Evolutionary conservation across 139 green algal species (phyloP).

Genomic region (Tetraselmis striata): DNA sequence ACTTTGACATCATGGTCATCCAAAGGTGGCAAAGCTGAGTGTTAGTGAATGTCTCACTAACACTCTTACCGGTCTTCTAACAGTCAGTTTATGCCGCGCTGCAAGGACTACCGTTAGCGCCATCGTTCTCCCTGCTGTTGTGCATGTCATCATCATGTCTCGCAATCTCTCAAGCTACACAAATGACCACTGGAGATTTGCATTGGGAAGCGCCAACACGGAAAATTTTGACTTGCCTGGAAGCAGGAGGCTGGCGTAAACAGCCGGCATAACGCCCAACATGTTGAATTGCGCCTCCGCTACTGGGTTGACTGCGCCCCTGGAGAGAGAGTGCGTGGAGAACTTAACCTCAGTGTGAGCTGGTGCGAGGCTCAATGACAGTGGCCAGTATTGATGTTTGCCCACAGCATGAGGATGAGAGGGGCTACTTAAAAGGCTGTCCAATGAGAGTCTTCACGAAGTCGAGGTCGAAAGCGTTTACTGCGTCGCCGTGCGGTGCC

Average conservation of each 20-base stretch:
- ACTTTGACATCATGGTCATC: background rate
- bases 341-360: too few relatives aligned
- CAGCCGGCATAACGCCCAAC: conserved; percentile 22
- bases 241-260: conserved; percentile 26
- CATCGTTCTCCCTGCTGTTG: too few relatives aligned
- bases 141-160: too few relatives aligned
- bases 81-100: too few relatives aligned
- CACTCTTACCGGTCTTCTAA: background rate
- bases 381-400: too few relatives aligned
- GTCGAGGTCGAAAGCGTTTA: conserved; percentile 2
- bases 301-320: conserved; percentile 12
- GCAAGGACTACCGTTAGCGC: too few relatives aligned
- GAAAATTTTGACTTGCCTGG: conserved; percentile 6
- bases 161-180: background rate
- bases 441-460: conserved; percentile 8
- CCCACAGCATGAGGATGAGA: too few relatives aligned
- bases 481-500: background rate
- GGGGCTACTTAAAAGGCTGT: too few relatives aligned
- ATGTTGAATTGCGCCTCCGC: conserved; percentile 26
- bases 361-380: too few relatives aligned
- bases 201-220: background rate
- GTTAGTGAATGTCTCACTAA: background rate
- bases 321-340: too few relatives aligned
- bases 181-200: background rate
- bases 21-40: background rate